A percentile compares a stretch with the other conserved stretches of the same genome.
phyloP scores from a whole-genome alignment of 192 early-diverging fungal species.

The Gonapodya sp. region DNA sequence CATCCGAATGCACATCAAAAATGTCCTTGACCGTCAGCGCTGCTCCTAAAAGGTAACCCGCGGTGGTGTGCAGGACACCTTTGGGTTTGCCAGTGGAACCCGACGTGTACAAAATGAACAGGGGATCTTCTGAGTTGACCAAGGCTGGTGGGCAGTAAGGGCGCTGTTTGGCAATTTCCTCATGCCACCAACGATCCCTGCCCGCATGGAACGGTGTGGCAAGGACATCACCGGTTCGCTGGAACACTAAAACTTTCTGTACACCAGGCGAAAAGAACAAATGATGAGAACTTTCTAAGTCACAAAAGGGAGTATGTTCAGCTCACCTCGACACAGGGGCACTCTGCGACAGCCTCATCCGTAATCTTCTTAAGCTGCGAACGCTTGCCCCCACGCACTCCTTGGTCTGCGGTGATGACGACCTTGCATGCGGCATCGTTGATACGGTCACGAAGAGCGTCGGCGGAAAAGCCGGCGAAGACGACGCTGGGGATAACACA shows the following conservation, averaged over 20 bases:
- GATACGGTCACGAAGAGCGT: slow-evolving; percentile 87
- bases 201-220: slow-evolving; percentile 58
- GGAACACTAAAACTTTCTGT: slow-evolving; percentile 72
- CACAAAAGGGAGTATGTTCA: too few relatives aligned
- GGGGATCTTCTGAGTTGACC: slow-evolving; percentile 82
- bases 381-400: slow-evolving; percentile 79
- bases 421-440: slow-evolving; percentile 68
- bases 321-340: slow-evolving; percentile 62
- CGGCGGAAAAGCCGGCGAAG: slow-evolving; percentile 93
- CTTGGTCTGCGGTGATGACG: slow-evolving; percentile 91
- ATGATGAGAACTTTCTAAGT: too few relatives aligned
- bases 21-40: slow-evolving; percentile 78
- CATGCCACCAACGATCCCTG: slow-evolving; percentile 93
- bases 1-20: slow-evolving; percentile 84
- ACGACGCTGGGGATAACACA: slow-evolving; percentile 50
- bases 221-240: slow-evolving; percentile 66
- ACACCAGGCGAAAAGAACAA: too few relatives aligned
- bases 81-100: slow-evolving; percentile 84
- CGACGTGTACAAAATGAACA: slow-evolving; percentile 92
- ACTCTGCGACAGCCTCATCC: slow-evolving; percentile 73
- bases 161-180: slow-evolving; percentile 70
- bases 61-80: slow-evolving; percentile 90
- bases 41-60: slow-evolving; percentile 84
- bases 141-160: slow-evolving; percentile 77
- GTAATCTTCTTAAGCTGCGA: slow-evolving; percentile 87